phyloP scores from a whole-genome alignment of 2,329 filamentous ascomycete genomes.

The Hymenotorrendiella dingleyae region DNA sequence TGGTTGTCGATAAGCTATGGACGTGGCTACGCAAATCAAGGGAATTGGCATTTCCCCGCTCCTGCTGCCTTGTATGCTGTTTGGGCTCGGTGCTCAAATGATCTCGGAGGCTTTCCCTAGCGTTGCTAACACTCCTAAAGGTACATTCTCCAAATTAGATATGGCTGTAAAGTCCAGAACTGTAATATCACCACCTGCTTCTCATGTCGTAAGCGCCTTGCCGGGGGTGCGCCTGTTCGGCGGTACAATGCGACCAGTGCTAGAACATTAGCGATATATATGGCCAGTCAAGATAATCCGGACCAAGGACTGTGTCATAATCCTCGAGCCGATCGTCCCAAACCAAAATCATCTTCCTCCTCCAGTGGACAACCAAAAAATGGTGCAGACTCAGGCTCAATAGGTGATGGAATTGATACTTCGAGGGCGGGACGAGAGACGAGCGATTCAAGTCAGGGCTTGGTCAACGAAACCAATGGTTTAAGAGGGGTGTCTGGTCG shows the following conservation, averaged over 20 bases:
- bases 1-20: too few species aligned
- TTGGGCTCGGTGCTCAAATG: too few species aligned
- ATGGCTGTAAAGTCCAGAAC: slow-evolving; percentile 64
- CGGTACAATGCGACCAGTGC: slow-evolving; percentile 78
- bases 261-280: slow-evolving; percentile 70
- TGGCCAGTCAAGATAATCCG: slow-evolving; percentile 75
- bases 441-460: too few species aligned
- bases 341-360: slow-evolving; percentile 1
- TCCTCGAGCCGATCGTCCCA: slow-evolving; percentile 12
- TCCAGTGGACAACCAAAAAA: background rate
- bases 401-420: too few species aligned
- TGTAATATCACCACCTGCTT: slow-evolving; percentile 78
- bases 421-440: background rate
- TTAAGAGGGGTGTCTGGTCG: too few species aligned
- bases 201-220: slow-evolving; percentile 64
- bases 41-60: too few species aligned
- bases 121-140: slow-evolving; percentile 38
- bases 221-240: slow-evolving; percentile 63
- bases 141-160: slow-evolving; percentile 74
- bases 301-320: slow-evolving; percentile 60
- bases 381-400: too few species aligned
- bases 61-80: too few species aligned
- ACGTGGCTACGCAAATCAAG: too few species aligned
- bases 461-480: too few species aligned
- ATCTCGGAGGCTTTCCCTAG: too few species aligned